A percentile compares a stretch with the other conserved stretches of the same genome.
These are phyloP conservation scores for Lunasporangiospora selenospora DNA, from an alignment of 192 early-diverging fungal species.

Conservation along the genomic window DNA sequence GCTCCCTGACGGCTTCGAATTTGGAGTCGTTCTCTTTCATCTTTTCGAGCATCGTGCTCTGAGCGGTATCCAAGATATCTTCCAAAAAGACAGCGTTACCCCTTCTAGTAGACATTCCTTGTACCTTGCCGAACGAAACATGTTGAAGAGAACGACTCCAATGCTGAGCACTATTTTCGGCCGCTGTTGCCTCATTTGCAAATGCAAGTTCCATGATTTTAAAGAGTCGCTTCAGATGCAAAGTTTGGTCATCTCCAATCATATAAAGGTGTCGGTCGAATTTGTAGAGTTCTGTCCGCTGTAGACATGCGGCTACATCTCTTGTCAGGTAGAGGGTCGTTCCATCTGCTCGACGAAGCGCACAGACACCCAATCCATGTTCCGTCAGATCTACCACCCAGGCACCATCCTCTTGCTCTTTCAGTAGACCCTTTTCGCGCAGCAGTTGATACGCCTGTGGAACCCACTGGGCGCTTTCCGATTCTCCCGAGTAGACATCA, in stretches of 20 bases:
- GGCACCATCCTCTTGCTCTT: slow-evolving; percentile 74
- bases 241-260: slow-evolving; percentile 83
- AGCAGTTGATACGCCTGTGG: slow-evolving; percentile 71
- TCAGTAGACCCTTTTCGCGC: slow-evolving; percentile 61
- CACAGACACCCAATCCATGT: slow-evolving; percentile 75
- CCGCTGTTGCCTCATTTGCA: background rate
- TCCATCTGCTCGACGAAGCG: slow-evolving; percentile 83
- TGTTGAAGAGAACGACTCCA: slow-evolving; percentile 80
- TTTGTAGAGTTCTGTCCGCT: slow-evolving; percentile 74
- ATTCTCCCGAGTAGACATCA: slow-evolving; percentile 92
- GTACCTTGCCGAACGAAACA: slow-evolving; percentile 89
- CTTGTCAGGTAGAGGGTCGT: slow-evolving; percentile 90
- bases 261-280: slow-evolving; percentile 90
- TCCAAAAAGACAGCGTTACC: slow-evolving; percentile 93
- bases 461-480: slow-evolving; percentile 76
- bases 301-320: slow-evolving; percentile 86
- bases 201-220: slow-evolving; percentile 73
- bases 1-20: slow-evolving; percentile 67
- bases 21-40: slow-evolving; percentile 81
- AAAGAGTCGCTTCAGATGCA: slow-evolving; percentile 91
- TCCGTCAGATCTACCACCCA: slow-evolving; percentile 77
- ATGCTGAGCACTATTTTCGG: slow-evolving; percentile 27
- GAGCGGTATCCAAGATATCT: slow-evolving; percentile 86
- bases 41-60: slow-evolving; percentile 81
- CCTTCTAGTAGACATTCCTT: slow-evolving; percentile 91